These are phyloP conservation scores for Hura crepitans DNA, from an alignment of 441 rosid genomes.

Conservation along the genomic window DNA sequence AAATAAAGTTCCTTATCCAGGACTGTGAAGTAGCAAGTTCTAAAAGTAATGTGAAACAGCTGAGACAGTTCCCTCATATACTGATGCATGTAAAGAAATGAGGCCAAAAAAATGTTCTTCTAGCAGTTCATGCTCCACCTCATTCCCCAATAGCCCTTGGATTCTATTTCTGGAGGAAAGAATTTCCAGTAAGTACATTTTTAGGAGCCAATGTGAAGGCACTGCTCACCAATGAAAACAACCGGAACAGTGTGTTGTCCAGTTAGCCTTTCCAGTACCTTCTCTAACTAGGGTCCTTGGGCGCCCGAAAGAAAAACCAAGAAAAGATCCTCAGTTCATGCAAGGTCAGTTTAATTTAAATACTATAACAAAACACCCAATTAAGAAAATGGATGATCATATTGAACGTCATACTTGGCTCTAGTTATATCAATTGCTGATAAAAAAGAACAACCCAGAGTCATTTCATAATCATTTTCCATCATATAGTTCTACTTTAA, in stretches of 20 bases:
- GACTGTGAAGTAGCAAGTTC: not conserved
- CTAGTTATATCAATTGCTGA: constrained; percentile 1
- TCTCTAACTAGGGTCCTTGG: constrained; percentile 87
- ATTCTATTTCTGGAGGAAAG: not conserved
- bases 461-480: not conserved
- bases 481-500: not conserved
- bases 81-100: not conserved
- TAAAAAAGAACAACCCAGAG: not conserved
- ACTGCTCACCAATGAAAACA: constrained; percentile 71
- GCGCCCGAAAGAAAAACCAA: constrained; percentile 44
- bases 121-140: not conserved
- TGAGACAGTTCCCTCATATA: not conserved
- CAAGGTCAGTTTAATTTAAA: not conserved
- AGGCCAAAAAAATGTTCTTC: not conserved
- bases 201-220: constrained; percentile 10
- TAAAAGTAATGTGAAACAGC: not conserved
- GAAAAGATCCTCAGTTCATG: not conserved
- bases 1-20: not conserved
- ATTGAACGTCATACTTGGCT: not conserved
- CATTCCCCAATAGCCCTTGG: not conserved
- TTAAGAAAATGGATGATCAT: not conserved
- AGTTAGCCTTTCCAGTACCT: constrained; percentile 76
- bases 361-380: constrained; percentile 1
- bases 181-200: not conserved
- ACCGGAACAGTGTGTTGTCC: constrained; percentile 93